phyloP scores from a whole-genome alignment of 2,329 filamentous ascomycete genomes.

The Curvularia spicifera region DNA sequence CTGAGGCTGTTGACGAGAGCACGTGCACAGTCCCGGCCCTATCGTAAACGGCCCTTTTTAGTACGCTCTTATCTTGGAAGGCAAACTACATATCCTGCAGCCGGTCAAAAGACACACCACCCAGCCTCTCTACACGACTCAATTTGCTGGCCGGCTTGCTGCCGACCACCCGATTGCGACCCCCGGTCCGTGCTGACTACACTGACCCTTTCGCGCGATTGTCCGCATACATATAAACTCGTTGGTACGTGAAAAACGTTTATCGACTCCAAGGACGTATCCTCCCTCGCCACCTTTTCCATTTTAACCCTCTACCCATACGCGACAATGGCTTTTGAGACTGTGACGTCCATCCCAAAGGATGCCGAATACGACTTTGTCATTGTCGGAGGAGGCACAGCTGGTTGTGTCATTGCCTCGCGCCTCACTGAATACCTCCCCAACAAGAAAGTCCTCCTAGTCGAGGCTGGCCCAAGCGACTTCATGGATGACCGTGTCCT shows the following conservation, averaged over 20 bases:
- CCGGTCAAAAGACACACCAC: conserved; percentile 10
- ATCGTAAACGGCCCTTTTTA: conserved; percentile 33
- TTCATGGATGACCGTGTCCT: conserved; percentile 87
- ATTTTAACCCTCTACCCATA: conserved; percentile 8
- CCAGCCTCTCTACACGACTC: conserved; percentile 14
- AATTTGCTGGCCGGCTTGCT: conserved; percentile 16
- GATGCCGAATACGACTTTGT: conserved; percentile 78
- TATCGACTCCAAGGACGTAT: neutral
- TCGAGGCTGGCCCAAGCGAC: conserved; percentile 89
- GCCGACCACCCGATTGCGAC: conserved; percentile 16
- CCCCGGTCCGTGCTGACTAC: conserved; percentile 6
- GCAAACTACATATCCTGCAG: conserved; percentile 37
- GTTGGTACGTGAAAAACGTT: conserved; percentile 5
- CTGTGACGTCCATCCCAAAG: conserved; percentile 66
- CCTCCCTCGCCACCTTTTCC: conserved; percentile 10
- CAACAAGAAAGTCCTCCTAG: conserved; percentile 78
- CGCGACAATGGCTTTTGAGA: conserved; percentile 50
- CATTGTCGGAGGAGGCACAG: conserved; percentile 83
- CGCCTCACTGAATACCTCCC: conserved; percentile 84
- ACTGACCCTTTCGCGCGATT: conserved; percentile 4
- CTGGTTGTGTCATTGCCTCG: conserved; percentile 82
- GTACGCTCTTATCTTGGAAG: conserved; percentile 40
- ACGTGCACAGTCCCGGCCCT: conserved; percentile 32
- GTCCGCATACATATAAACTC: conserved; percentile 14
- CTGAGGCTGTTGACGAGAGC: conserved; percentile 10